Evolutionary conservation across 2,329 filamentous ascomycete genomes (phyloP), one percentile per base, ranked within the genome.

Genomic region (Lasiodiplodia theobromae): DNA sequence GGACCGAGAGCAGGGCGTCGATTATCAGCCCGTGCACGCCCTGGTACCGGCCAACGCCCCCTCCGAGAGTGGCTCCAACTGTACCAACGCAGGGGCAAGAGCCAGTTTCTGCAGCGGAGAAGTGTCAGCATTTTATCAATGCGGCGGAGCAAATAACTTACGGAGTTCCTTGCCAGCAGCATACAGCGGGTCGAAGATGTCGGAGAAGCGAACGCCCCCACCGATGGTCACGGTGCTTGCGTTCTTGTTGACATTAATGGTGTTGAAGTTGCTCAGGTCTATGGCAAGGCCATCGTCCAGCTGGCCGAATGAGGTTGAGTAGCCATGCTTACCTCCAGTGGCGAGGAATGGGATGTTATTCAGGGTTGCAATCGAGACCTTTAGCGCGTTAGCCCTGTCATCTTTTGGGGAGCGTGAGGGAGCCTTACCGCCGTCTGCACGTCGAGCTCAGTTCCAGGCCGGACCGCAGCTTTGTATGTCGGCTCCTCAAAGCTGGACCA

Each of bases 41-140:
- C 63, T 83, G 84, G 14, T 89, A 77, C 73, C 84, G 81, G 3
- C 87, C 86, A 71, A 86, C 86, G 0, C 87, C 87, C 34, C 86
- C 87, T 12, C 86, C 86, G 0, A 89, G 78, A 0, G 85, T 83
- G 6, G 89, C 79, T 0, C 86, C 88, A 1, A 86, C 86, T 4
- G 89, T 83, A 3, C 87, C 87, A 2, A 72, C 71, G 38, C 73
- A 76, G 37, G 37, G 67, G 71, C 69, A 4, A 25, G 74, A 71
- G 1, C 73, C 73, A 1, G 71, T 73, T 52, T 70, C 70, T 37
- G 71, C 4, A 37, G 2, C 4, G 10, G 14, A 28, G 23, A n/a
- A 21, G 25, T 21, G 60, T 31, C 5, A 4, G 37, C 37, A 2
- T 2, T 40, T 14, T 4, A 16, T 16, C 37, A 16, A 14, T 11